Percentiles rank a stretch among this genome's conserved stretches.
phyloP scores from a whole-genome alignment of 2,329 filamentous ascomycete species.

The Botrytis squamosa region DNA sequence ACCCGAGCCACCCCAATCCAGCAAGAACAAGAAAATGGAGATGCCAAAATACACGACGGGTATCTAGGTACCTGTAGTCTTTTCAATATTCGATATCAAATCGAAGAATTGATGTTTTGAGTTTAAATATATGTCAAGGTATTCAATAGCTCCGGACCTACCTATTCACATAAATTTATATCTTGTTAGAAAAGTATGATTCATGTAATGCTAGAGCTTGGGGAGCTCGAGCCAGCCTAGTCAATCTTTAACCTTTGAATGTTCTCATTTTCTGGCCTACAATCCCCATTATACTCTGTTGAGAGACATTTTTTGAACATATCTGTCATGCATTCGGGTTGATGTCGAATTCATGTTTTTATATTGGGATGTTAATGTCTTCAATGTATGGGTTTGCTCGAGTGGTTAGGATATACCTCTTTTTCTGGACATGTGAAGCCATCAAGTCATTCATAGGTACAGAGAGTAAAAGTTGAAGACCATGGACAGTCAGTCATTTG shows the following conservation, averaged over 20 bases:
- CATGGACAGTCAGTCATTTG: no score
- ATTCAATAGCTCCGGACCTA: not conserved
- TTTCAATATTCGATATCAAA: not conserved
- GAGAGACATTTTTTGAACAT: no score
- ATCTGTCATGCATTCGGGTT: no score
- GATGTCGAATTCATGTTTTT: no score
- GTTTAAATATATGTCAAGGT: fast-evolving
- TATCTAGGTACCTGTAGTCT: not conserved
- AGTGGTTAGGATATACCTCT: not conserved
- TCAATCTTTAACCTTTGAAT: not conserved
- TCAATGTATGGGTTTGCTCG: not conserved
- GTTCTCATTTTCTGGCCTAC: no score
- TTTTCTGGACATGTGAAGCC: no score
- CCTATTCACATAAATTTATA: no score
- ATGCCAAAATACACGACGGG: not conserved
- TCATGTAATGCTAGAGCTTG: no score
- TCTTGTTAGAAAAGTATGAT: no score
- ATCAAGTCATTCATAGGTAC: not conserved
- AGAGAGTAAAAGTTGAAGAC: no score
- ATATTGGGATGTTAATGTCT: not conserved
- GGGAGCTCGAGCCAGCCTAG: no score
- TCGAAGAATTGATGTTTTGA: fast-evolving
- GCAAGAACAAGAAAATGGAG: not conserved
- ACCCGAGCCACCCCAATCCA: not conserved
- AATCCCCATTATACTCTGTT: no score